These are phyloP conservation scores for Arthrocladium fulminans DNA, from an alignment of 2,329 filamentous ascomycete species.

Conservation along the genomic window DNA sequence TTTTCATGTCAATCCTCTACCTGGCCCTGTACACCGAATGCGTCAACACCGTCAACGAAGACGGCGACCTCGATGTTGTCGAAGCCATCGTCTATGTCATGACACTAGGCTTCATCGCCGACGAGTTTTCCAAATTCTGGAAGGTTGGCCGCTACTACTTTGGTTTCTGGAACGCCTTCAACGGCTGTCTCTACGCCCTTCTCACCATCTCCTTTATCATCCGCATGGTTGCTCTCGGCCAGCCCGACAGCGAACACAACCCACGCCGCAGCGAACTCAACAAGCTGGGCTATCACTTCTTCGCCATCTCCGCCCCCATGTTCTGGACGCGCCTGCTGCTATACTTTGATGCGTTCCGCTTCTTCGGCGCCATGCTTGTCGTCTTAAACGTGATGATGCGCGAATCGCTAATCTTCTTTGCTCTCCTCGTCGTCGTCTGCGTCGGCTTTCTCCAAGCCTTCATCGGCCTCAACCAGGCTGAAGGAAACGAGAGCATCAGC, in stretches of 20 bases:
- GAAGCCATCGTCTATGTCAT: constrained; percentile 84
- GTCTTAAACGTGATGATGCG: constrained; percentile 94
- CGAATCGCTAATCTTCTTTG: constrained; percentile 92
- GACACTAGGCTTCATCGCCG: constrained; percentile 80
- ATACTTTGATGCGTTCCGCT: constrained; percentile 85
- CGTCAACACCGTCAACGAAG: constrained; percentile 86
- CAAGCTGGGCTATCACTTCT: constrained; percentile 79
- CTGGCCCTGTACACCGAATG: constrained; percentile 78
- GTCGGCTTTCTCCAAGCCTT: constrained; percentile 69
- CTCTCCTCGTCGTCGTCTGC: constrained; percentile 73
- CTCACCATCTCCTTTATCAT: constrained; percentile 69
- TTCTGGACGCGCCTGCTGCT: constrained; percentile 91
- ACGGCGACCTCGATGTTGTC: constrained; percentile 72
- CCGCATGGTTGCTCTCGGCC: constrained; percentile 66
- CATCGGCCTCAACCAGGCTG: constrained; percentile 76
- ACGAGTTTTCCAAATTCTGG: constrained; percentile 82
- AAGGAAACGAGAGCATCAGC: constrained; percentile 52
- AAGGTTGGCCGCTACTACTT: constrained; percentile 89
- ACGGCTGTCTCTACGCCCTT: constrained; percentile 69
- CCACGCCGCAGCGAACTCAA: constrained; percentile 57
- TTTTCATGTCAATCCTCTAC: constrained; percentile 75
- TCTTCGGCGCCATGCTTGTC: constrained; percentile 97
- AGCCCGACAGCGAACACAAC: constrained; percentile 38
- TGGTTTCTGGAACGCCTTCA: constrained; percentile 96
- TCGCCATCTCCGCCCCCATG: constrained; percentile 89